Percentiles rank a stretch among this genome's conserved stretches.
These are phyloP conservation scores for Pseudoturritis turrita DNA, from an alignment of 345 rosid genomes.

Conservation along the genomic window DNA sequence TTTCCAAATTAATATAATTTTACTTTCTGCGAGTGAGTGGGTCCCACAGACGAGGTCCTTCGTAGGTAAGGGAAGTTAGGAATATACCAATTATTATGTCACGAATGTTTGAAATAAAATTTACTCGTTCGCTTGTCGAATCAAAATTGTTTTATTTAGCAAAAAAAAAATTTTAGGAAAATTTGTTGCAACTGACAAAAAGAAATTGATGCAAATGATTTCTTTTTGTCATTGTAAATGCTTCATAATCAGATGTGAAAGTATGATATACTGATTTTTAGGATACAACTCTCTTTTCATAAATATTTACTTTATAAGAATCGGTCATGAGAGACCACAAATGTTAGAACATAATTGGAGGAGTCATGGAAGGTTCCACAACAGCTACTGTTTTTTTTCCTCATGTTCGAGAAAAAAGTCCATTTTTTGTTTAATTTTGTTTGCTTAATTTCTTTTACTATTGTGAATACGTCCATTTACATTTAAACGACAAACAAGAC, in stretches of 20 bases:
- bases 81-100: not conserved
- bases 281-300: not conserved
- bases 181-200: not conserved
- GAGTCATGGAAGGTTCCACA: too few relatives aligned
- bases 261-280: not conserved
- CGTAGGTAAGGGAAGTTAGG: constrained; percentile 20
- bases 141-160: not conserved
- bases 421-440: too few relatives aligned
- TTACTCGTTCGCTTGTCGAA: not conserved
- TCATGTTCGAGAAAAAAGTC: too few relatives aligned
- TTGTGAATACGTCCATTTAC: too few relatives aligned
- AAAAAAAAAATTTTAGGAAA: not conserved
- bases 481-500: too few relatives aligned
- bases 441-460: too few relatives aligned
- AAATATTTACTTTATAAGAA: too few relatives aligned
- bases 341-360: too few relatives aligned
- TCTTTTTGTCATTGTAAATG: not conserved
- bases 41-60: not conserved
- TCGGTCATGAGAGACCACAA: too few relatives aligned
- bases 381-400: too few relatives aligned
- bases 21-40: not conserved
- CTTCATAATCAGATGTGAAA: not conserved
- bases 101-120: not conserved
- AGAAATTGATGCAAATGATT: not conserved
- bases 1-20: not conserved